Percentiles rank a stretch among this genome's conserved stretches.
phyloP scores from a whole-genome alignment of 106 monocot species.

The Phalaenopsis aphrodite region DNA sequence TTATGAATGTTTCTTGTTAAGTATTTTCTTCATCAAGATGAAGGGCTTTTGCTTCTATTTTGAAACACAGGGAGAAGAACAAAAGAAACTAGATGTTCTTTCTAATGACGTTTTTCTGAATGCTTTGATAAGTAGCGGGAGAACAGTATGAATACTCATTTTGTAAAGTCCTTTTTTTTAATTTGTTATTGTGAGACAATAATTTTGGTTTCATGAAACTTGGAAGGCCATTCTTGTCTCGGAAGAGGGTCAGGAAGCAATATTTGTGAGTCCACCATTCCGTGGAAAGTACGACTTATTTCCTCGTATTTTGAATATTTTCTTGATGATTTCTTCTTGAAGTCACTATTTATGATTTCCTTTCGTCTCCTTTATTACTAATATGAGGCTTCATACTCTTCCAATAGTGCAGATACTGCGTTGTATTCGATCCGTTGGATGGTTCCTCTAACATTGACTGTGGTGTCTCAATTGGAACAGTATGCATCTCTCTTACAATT shows the following conservation, averaged over 20 bases:
- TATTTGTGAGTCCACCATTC: conserved; percentile 72
- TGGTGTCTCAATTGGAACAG: conserved; percentile 98
- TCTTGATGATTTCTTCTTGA: background rate
- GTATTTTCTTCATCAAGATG: background rate
- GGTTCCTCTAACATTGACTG: conserved; percentile 99
- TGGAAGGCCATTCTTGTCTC: conserved; percentile 88
- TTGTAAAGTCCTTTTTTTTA: background rate
- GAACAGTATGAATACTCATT: conserved; percentile 49
- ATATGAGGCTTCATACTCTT: background rate
- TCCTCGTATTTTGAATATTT: background rate
- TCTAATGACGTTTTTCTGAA: conserved; percentile 98
- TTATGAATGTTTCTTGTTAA: background rate
- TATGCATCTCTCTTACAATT: conserved; percentile 15
- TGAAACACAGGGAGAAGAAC: conserved; percentile 81
- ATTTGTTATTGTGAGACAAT: background rate
- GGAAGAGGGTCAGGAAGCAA: conserved; percentile 93
- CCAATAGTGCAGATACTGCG: conserved; percentile 66
- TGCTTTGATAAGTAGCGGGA: conserved; percentile 80
- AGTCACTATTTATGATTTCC: background rate
- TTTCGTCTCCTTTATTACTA: background rate
- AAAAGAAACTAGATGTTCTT: conserved; percentile 96
- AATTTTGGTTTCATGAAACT: background rate
- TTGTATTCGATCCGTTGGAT: conserved; percentile 96
- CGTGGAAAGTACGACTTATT: conserved; percentile 65
- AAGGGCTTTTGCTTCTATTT: background rate